Evolutionary conservation across 2,329 filamentous ascomycete genomes (phyloP).

Genomic region (Hawksworthiomyces lignivorus): DNA sequence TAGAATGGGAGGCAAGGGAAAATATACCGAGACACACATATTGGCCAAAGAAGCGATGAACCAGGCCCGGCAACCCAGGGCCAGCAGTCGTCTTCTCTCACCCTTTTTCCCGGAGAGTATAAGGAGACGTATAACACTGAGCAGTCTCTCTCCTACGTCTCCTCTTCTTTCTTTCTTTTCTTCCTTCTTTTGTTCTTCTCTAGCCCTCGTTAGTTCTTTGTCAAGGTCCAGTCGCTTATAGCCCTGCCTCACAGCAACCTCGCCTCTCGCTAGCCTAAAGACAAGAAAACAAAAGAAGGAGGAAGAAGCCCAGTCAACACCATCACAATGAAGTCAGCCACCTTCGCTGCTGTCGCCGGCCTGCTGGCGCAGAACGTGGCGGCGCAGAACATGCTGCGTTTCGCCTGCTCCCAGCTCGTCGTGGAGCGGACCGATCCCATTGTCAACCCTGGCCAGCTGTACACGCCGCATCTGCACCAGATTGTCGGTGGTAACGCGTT

Average conservation of each 20-base stretch:
- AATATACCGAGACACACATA: too few relatives aligned
- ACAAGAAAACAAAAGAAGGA: too few relatives aligned
- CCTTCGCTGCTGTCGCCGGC: slow-evolving; percentile 12
- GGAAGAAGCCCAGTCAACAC: too few relatives aligned
- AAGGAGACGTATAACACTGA: too few relatives aligned
- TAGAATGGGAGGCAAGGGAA: too few relatives aligned
- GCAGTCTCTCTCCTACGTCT: background rate
- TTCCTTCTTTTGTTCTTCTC: background rate
- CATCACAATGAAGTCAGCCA: slow-evolving; percentile 10
- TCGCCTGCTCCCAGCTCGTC: slow-evolving; percentile 40
- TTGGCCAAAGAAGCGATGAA: too few relatives aligned
- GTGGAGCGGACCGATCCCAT: slow-evolving; percentile 39
- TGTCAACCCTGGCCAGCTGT: slow-evolving; percentile 36
- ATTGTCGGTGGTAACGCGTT: slow-evolving; percentile 38
- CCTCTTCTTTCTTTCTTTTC: background rate
- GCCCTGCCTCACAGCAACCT: background rate
- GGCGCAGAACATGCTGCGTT: slow-evolving; percentile 36
- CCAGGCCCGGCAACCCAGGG: too few relatives aligned
- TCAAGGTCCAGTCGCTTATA: background rate
- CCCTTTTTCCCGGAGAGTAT: too few relatives aligned
- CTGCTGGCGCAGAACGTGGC: slow-evolving; percentile 22
- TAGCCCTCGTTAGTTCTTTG: slow-evolving; percentile 1
- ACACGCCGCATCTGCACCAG: slow-evolving; percentile 40
- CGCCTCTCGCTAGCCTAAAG: background rate
- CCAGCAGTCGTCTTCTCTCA: too few relatives aligned